These are phyloP conservation scores for Colletotrichum musicola DNA, from an alignment of 2,329 filamentous ascomycete species.

Conservation along the genomic window DNA sequence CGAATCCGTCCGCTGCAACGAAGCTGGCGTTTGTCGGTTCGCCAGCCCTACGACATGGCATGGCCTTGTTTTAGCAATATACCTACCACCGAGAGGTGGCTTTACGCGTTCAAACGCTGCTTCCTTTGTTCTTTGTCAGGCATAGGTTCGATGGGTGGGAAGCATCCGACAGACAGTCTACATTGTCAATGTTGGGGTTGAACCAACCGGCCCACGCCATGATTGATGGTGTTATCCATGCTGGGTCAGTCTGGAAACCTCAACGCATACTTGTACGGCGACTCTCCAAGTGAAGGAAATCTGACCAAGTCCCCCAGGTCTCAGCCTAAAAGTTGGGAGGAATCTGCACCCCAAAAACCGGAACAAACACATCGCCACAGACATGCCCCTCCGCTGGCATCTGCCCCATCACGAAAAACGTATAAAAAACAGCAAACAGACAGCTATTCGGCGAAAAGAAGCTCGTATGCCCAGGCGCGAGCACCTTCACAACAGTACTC, in stretches of 20 bases:
- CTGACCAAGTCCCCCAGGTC: background rate
- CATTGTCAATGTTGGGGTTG: too few species aligned
- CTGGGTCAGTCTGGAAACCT: too few species aligned
- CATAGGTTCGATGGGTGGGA: background rate
- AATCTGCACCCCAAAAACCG: constrained; percentile 14
- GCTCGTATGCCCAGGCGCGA: constrained; percentile 24
- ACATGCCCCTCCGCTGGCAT: constrained; percentile 15
- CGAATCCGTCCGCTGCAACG: constrained; percentile 1
- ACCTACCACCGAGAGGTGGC: constrained; percentile 17
- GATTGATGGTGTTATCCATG: too few species aligned
- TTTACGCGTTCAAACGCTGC: background rate
- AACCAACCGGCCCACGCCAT: too few species aligned
- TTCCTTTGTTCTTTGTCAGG: too few species aligned
- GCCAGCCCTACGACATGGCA: background rate
- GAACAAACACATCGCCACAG: constrained; percentile 9
- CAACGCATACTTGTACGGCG: too few species aligned
- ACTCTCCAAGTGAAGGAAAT: background rate
- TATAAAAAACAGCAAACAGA: constrained; percentile 11
- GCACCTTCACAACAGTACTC: constrained; percentile 9
- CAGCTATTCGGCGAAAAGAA: constrained; percentile 9
- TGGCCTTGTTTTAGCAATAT: constrained; percentile 14
- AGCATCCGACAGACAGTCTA: too few species aligned
- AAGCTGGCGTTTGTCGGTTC: constrained; percentile 25
- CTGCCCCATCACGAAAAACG: constrained; percentile 10
- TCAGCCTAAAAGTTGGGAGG: background rate